Conservation (phyloP, 208 protist genomes). For the Leishmania major region DNA sequence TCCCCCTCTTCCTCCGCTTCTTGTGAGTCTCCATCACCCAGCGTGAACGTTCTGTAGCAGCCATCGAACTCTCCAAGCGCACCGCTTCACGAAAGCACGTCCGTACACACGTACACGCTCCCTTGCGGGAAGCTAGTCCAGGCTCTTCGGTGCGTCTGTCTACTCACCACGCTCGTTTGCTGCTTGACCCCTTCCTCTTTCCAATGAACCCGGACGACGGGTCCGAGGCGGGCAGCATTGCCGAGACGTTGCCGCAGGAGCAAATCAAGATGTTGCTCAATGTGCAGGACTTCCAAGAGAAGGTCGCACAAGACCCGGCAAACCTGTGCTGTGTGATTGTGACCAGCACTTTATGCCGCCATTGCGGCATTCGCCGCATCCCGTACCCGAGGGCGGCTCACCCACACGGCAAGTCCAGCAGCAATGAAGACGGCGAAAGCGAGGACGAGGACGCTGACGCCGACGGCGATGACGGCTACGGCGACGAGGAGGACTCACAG, state of each 20-base stretch:
- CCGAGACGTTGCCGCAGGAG: conserved; percentile 37
- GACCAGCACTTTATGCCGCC: conserved; percentile 75
- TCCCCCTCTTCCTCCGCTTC: background rate
- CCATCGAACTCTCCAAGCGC: background rate
- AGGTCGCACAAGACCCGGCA: conserved; percentile 54
- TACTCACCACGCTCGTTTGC: background rate
- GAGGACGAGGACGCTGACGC: conserved; percentile 24
- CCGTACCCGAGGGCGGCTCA: conserved; percentile 42
- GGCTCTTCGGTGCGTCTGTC: background rate
- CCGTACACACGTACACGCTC: background rate
- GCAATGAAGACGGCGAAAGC: conserved; percentile 11
- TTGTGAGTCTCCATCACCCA: background rate
- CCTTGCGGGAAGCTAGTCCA: background rate
- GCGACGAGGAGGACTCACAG: conserved; percentile 23
- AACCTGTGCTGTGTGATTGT: conserved; percentile 79
- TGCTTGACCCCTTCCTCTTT: background rate
- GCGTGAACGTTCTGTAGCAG: background rate
- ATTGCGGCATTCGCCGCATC: conserved; percentile 61
- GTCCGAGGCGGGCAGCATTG: conserved; percentile 23
- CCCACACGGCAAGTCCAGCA: background rate
- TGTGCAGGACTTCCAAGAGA: conserved; percentile 63
- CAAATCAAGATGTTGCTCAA: conserved; percentile 66
- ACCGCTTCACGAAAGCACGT: background rate
- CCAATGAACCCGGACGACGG: conserved; percentile 16
- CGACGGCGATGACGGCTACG: conserved; percentile 35